Evolutionary conservation across 208 protist species (phyloP).

Genomic region (Spironucleus salmonicida): DNA sequence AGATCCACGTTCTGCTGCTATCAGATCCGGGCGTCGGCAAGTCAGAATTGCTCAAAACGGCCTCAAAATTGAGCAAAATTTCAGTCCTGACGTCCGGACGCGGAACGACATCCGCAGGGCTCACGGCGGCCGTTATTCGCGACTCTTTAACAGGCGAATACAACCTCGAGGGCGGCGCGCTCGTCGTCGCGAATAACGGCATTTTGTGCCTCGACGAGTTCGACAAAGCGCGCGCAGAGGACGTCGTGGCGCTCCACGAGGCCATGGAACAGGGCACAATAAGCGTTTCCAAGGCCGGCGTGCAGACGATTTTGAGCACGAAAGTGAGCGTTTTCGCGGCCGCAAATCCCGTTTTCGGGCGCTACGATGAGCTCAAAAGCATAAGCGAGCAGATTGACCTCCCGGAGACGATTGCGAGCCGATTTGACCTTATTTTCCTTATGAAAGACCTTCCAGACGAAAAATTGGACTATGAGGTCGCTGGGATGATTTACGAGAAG

Average conservation of each 20-base stretch:
- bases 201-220: slow-evolving; percentile 99
- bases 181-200: slow-evolving; percentile 98
- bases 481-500: neutral
- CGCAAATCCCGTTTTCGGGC: slow-evolving; percentile 82
- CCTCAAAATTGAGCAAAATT: slow-evolving; percentile 1
- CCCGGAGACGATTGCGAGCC: slow-evolving; percentile 87
- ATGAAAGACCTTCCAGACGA: slow-evolving; percentile 53
- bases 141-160: slow-evolving; percentile 69
- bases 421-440: slow-evolving; percentile 78
- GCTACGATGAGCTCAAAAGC: slow-evolving; percentile 60
- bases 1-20: slow-evolving; percentile 98
- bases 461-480: slow-evolving; percentile 42
- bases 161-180: slow-evolving; percentile 94
- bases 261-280: slow-evolving; percentile 87
- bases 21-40: slow-evolving; percentile 68
- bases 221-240: slow-evolving; percentile 95
- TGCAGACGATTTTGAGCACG: slow-evolving; percentile 97
- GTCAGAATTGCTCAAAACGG: slow-evolving; percentile 6
- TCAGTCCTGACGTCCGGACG: slow-evolving; percentile 97
- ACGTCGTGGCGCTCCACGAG: slow-evolving; percentile 95
- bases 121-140: slow-evolving; percentile 42
- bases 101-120: slow-evolving; percentile 65
- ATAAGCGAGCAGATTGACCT: slow-evolving; percentile 62
- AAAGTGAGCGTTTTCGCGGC: slow-evolving; percentile 93
- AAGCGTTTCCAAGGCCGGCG: slow-evolving; percentile 69